Percentiles rank a stretch among this genome's conserved stretches.
Conservation (phyloP, 257 asterid genomes). For the Solanum phureja region DNA sequence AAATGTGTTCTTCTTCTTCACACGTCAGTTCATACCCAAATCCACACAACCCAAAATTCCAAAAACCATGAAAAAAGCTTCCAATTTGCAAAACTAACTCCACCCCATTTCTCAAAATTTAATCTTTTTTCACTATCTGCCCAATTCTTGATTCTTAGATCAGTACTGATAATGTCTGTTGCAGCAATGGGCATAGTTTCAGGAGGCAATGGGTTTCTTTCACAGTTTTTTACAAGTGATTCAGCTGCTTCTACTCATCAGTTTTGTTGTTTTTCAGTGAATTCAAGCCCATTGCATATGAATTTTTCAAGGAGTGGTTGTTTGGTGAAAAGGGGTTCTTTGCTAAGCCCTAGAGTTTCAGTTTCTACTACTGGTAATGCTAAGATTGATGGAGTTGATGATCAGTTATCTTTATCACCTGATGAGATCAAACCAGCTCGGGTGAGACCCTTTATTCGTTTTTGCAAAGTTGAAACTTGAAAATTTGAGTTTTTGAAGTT, state of each 20-base stretch:
- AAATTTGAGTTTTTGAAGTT: background rate
- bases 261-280: background rate
- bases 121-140: background rate
- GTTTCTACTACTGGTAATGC: constrained; percentile 43
- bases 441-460: constrained; percentile 43
- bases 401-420: constrained; percentile 27
- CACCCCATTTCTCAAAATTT: background rate
- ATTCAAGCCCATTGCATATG: constrained; percentile 10
- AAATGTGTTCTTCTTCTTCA: constrained; percentile 4
- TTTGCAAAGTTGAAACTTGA: background rate
- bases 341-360: constrained; percentile 39
- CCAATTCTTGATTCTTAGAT: background rate
- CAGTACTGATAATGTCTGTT: constrained; percentile 33
- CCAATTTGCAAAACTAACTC: background rate
- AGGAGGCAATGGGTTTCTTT: constrained; percentile 36
- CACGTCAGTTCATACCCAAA: constrained; percentile 11
- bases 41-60: background rate
- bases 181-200: constrained; percentile 38
- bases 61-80: background rate
- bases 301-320: constrained; percentile 14
- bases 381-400: constrained; percentile 30
- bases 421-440: constrained; percentile 47
- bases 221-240: constrained; percentile 25
- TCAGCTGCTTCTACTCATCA: background rate
- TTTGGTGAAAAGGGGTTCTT: constrained; percentile 27